Conservation (phyloP, 257 asterid species). For the Jasminum sambac region DNA sequence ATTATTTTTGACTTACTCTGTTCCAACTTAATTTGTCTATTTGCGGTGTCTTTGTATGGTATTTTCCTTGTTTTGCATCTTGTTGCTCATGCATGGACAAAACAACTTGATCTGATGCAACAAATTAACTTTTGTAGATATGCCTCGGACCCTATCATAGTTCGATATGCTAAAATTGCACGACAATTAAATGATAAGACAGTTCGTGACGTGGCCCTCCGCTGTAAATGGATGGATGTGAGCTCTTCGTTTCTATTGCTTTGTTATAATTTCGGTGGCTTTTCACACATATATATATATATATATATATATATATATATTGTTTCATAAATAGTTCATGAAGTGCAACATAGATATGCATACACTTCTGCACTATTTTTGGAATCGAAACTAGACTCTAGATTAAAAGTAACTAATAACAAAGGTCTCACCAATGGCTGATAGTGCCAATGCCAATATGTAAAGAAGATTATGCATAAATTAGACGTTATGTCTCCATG, state of each 20-base stretch:
- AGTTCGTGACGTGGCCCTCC: slow-evolving; percentile 90
- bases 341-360: not conserved
- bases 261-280: too few relatives aligned
- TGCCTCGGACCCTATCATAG: slow-evolving; percentile 51
- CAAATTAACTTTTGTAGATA: slow-evolving; percentile 52
- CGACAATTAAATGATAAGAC: slow-evolving; percentile 77
- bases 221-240: slow-evolving; percentile 94
- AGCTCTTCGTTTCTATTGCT: slow-evolving; percentile 29
- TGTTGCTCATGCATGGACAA: slow-evolving; percentile 9
- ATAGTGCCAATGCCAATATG: not conserved
- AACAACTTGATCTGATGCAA: slow-evolving; percentile 5
- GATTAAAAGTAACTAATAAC: not conserved
- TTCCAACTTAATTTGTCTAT: not conserved
- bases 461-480: not conserved
- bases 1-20: slow-evolving; percentile 1
- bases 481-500: not conserved
- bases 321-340: not conserved
- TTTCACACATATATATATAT: not conserved
- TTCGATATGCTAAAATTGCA: slow-evolving; percentile 82
- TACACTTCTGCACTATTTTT: not conserved
- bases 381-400: not conserved
- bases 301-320: too few relatives aligned
- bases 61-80: slow-evolving; percentile 1
- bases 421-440: not conserved
- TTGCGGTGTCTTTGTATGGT: slow-evolving; percentile 3